phyloP scores from a whole-genome alignment of 768 basidiomycete species.

The Boletales sp. region DNA sequence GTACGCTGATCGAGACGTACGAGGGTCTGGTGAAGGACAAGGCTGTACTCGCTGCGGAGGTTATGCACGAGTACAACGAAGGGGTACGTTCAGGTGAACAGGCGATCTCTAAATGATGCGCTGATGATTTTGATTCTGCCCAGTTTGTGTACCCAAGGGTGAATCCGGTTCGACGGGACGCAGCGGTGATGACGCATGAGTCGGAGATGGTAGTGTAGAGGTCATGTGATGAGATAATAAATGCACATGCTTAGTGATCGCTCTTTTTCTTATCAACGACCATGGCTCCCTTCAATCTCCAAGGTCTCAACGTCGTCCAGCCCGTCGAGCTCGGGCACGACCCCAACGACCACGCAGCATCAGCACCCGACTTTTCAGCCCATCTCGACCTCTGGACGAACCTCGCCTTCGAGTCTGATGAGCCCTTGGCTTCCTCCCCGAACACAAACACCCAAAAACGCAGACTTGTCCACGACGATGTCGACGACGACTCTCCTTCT shows the following conservation, averaged over 20 bases:
- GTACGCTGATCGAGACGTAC: constrained; percentile 39
- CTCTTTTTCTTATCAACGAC: constrained; percentile 14
- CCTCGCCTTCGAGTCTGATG: constrained; percentile 75
- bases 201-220: constrained; percentile 52
- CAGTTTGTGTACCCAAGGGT: constrained; percentile 85
- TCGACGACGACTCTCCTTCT: constrained; percentile 35
- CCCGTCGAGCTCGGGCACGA: constrained; percentile 35
- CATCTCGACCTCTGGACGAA: constrained; percentile 85
- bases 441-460: constrained; percentile 24
- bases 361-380: constrained; percentile 71
- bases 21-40: constrained; percentile 68
- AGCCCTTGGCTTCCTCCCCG: constrained; percentile 40
- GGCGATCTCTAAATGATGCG: background rate
- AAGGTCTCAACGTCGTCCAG: constrained; percentile 80
- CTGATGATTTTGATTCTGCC: background rate
- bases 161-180: constrained; percentile 72
- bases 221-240: constrained; percentile 6
- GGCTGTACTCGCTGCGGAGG: constrained; percentile 71
- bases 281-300: constrained; percentile 64
- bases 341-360: constrained; percentile 53
- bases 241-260: constrained; percentile 1
- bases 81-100: constrained; percentile 44
- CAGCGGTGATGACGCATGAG: constrained; percentile 82
- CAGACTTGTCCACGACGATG: constrained; percentile 32
- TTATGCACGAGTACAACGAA: constrained; percentile 81